Conservation (phyloP, 2,329 filamentous ascomycete genomes). For the Aschersonia sp. region DNA sequence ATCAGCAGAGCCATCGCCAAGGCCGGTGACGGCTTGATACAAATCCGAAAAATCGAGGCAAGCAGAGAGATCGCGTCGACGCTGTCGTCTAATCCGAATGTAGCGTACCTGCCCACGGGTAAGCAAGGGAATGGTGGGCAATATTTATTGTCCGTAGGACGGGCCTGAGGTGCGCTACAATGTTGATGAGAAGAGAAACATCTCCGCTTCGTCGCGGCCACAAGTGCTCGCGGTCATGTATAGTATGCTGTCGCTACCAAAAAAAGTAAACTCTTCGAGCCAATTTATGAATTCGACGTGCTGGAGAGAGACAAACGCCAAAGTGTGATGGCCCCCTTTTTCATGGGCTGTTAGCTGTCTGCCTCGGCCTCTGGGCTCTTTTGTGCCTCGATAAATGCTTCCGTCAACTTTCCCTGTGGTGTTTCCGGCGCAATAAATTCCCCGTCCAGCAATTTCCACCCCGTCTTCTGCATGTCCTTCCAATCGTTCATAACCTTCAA, state of each 20-base stretch:
- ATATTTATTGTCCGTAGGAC: constrained; percentile 38
- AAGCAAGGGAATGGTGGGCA: constrained; percentile 43
- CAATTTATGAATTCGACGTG: neutral
- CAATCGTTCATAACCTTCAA: constrained; percentile 57
- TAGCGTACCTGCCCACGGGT: constrained; percentile 79
- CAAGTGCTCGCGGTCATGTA: constrained; percentile 15
- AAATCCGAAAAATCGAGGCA: constrained; percentile 95
- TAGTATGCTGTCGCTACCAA: constrained; percentile 5
- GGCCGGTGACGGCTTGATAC: constrained; percentile 81
- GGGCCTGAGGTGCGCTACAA: constrained; percentile 15
- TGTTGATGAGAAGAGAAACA: neutral
- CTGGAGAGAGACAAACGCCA: neutral
- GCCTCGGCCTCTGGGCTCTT: too few relatives aligned
- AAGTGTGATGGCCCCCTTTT: neutral
- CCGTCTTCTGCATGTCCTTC: constrained; percentile 48
- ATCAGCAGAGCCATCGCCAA: constrained; percentile 90
- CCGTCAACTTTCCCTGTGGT: constrained; percentile 16
- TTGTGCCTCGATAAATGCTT: constrained; percentile 20
- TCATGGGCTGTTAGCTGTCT: too few relatives aligned
- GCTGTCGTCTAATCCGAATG: constrained; percentile 80
- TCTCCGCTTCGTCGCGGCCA: constrained; percentile 7
- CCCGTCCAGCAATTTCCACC: constrained; percentile 49
- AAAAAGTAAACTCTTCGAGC: neutral
- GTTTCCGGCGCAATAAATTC: constrained; percentile 24
- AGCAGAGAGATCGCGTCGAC: constrained; percentile 91